A percentile compares a stretch with the other conserved stretches of the same genome.
These are phyloP conservation scores for Amylostereum areolatum DNA, from an alignment of 1,284 basidiomycete species.

Conservation along the genomic window DNA sequence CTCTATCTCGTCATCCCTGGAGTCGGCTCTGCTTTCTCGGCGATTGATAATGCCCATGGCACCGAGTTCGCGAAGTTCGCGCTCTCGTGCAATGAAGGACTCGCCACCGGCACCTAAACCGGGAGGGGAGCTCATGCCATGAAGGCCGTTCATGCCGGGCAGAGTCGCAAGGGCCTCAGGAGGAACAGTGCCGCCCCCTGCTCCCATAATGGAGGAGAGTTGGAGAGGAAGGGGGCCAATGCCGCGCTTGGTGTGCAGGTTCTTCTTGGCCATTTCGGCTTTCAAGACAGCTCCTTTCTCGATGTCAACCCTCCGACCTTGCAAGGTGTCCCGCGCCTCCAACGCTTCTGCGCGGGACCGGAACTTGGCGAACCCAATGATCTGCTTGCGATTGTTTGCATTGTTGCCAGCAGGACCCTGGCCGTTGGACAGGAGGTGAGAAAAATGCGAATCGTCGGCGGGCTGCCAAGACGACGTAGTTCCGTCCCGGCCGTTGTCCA, in stretches of 20 bases:
- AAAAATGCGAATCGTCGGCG: constrained; percentile 33
- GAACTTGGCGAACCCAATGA: constrained; percentile 98
- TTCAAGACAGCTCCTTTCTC: constrained; percentile 93
- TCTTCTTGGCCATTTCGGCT: constrained; percentile 99
- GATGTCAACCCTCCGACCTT: constrained; percentile 90
- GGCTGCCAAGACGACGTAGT: constrained; percentile 59
- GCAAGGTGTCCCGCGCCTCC: constrained; percentile 83
- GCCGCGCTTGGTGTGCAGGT: constrained; percentile 90
- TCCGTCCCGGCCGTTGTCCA: constrained; percentile 65
- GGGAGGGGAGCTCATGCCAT: constrained; percentile 20
- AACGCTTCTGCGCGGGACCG: constrained; percentile 83
- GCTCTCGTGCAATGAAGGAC: constrained; percentile 39
- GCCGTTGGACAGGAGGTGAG: constrained; percentile 26
- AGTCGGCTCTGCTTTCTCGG: constrained; percentile 23
- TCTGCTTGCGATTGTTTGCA: constrained; percentile 67
- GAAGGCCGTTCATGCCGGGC: constrained; percentile 27
- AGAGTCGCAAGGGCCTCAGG: constrained; percentile 23
- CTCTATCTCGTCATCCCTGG: constrained; percentile 37
- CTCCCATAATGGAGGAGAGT: constrained; percentile 23
- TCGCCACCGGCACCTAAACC: constrained; percentile 26
- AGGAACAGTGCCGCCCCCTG: constrained; percentile 18
- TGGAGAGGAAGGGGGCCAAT: constrained; percentile 52
- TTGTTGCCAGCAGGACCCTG: constrained; percentile 4
- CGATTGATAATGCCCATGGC: constrained; percentile 40
- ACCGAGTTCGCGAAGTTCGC: constrained; percentile 39